Evolutionary conservation across 176 grass and related monocot genomes (phyloP), one percentile per base, ranked within the genome.

Genomic region (Thinopyrum elongatum): DNA sequence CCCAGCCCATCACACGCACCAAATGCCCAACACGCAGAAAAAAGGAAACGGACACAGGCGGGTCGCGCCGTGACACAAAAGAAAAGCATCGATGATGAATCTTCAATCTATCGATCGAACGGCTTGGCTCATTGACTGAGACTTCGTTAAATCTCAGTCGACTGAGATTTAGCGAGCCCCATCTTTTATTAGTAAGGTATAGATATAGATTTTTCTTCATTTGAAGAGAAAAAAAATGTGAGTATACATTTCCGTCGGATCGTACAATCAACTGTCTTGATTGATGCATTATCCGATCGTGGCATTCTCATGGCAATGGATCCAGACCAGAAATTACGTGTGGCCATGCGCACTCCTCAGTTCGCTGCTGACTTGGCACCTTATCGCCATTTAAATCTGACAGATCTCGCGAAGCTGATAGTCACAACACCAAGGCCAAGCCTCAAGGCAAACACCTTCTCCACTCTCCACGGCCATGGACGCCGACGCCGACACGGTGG

Each of bases 401-500:
- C 22, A 6, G 68, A 74, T 2, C 41, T 47, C 16, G 41, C 41
- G 13, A 17, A 28, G 41, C 71, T 47, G 23, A 19, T 17, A 17
- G 68, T n/a, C 69, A 72, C 27, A 30, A 15, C 63, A 30, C 63
- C 27, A 30, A 65, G 30, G 33, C 13, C 6, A 27, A 60, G 5
- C 19, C 44, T 46, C 44, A 46, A 15, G 44, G 13, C 34, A 53
- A 10, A 73, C 12, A 41, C 5, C 70, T 44, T 41, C 70, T 73
- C 25, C n/a, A 44, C 13, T 29, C 39, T 33, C 46, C 44, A 34
- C 4, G 22, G 67, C 62, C 78, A 77, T 81, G 70, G 78, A 82
- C 10, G 8, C 47, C 9, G 46, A 81, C 49, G 70, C 76, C 23
- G 92, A 85, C 69, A 72, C 69, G 79, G 84, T 92, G 49, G 55